These are phyloP conservation scores for Neurospora sp. DNA, from an alignment of 495 filamentous ascomycete genomes.

Conservation along the genomic window DNA sequence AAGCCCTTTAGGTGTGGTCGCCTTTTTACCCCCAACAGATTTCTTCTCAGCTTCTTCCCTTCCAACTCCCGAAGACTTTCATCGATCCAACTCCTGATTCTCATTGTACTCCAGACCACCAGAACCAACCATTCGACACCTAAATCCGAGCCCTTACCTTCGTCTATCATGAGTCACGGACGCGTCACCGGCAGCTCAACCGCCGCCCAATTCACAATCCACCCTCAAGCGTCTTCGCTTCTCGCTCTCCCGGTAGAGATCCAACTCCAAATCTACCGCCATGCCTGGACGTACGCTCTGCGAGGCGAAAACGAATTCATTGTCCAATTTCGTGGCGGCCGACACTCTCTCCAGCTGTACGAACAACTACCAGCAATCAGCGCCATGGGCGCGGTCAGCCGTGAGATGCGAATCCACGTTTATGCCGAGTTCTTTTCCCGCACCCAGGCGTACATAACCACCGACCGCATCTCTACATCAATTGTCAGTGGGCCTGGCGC, in stretches of 20 bases:
- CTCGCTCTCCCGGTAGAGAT: neutral
- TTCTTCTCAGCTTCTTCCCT: neutral
- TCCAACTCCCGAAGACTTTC: neutral
- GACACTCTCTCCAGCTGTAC: neutral
- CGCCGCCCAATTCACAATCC: neutral
- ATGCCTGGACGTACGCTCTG: neutral
- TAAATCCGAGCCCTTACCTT: neutral
- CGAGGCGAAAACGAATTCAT: neutral
- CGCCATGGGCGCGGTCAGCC: neutral
- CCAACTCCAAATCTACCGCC: neutral
- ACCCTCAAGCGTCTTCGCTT: neutral
- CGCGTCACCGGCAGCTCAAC: neutral
- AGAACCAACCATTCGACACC: neutral
- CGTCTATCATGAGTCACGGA: neutral
- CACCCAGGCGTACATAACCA: neutral
- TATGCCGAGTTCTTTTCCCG: neutral
- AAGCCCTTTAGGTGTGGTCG: no score
- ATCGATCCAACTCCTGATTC: neutral
- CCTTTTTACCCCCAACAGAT: no score
- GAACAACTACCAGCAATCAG: neutral
- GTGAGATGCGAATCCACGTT: neutral
- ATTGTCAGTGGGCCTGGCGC: no score
- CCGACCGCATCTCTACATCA: neutral
- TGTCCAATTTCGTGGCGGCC: neutral
- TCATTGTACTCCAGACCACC: neutral